phyloP scores from a whole-genome alignment of 345 rosid species.

The Citrus mangshanensis region DNA sequence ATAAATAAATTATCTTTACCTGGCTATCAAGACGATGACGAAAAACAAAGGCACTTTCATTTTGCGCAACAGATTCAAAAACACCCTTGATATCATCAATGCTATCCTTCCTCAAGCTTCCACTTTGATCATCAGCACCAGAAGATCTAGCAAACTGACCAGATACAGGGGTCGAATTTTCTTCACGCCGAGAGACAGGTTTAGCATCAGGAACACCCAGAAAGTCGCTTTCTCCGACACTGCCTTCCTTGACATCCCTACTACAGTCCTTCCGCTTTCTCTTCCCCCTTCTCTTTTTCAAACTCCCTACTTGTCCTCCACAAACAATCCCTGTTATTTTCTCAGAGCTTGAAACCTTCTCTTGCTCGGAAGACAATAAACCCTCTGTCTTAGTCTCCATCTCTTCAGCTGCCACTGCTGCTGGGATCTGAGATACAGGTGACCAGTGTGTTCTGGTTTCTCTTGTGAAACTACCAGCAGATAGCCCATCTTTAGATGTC shows the following conservation, averaged over 20 bases:
- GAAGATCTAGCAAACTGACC: slow-evolving; percentile 29
- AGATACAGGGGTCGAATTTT: slow-evolving; percentile 38
- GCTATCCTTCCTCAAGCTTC: slow-evolving; percentile 23
- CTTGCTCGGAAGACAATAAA: slow-evolving; percentile 25
- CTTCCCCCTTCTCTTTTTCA: slow-evolving; percentile 76
- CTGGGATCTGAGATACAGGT: slow-evolving; percentile 33
- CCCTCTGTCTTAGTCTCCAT: slow-evolving; percentile 36
- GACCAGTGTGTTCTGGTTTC: slow-evolving; percentile 57
- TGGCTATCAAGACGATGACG: slow-evolving; percentile 75
- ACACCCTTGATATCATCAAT: slow-evolving; percentile 43
- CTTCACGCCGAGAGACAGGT: slow-evolving; percentile 43
- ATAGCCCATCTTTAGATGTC: slow-evolving; percentile 58
- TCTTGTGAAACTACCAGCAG: slow-evolving; percentile 81
- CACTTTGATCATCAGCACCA: slow-evolving; percentile 25
- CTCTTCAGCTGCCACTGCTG: slow-evolving; percentile 32
- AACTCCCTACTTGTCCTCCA: slow-evolving; percentile 36
- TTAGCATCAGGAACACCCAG: slow-evolving; percentile 39
- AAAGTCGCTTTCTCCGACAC: slow-evolving; percentile 64
- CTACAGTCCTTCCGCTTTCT: slow-evolving; percentile 71
- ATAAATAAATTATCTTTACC: slow-evolving; percentile 36
- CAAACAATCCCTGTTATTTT: slow-evolving; percentile 36
- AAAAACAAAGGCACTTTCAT: slow-evolving; percentile 60
- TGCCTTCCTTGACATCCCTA: slow-evolving; percentile 58
- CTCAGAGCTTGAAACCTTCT: slow-evolving; percentile 26
- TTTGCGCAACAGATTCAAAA: slow-evolving; percentile 42